Evolutionary conservation across 2,329 filamentous ascomycete genomes (phyloP), one percentile per base, ranked within the genome.

Genomic region (Stachybotrys chartarum): DNA sequence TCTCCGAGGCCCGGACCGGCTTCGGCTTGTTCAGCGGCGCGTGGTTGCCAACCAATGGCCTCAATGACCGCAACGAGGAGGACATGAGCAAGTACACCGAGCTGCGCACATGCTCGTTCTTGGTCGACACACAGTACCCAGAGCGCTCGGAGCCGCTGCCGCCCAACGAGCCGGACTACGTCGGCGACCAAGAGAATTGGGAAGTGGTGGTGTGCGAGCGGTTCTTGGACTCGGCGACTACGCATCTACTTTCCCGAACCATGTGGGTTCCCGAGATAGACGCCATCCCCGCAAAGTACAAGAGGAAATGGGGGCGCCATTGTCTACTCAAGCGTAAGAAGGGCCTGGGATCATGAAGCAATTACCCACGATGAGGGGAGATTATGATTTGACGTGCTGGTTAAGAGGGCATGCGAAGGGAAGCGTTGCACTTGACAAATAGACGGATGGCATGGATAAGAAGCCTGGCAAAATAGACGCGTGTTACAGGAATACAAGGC

Each of bases 31-130:
- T 88, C 72, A 82, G 88, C 48, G 92, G 91, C n/a, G 90, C 92
- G 1, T 96, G 91, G 84, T 75, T 90, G 55, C 81, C 87, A 1
- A 88, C 94, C 0, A 75, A 78, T 51, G 93, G 93, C 3, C 90
- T 99, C 85, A 99, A 99, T 68, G 91, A 96, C 68, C 82, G 84
- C 59, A 99, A 99, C 65, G 77, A 86, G 60, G 92, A 97, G 70
- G 94, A 99, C 68, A 69, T 81, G 58, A 81, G 84, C 57, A 99
- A 97, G 82, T 96, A 97, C 69, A 87, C 85, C 42, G 85, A 93
- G 57, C 73, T 95, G 48, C 77, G 79, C 31, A 78, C 84, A 54
- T 99, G 94, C 70, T 78, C 84, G 8, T 97, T 95, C 70, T 68
- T 99, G 5, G 86, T 97, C 16, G 94, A 99, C 68, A 95, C 91